Evolutionary conservation across 2,329 filamentous ascomycete genomes (phyloP).

Genomic region (Fusarium subtropicale): DNA sequence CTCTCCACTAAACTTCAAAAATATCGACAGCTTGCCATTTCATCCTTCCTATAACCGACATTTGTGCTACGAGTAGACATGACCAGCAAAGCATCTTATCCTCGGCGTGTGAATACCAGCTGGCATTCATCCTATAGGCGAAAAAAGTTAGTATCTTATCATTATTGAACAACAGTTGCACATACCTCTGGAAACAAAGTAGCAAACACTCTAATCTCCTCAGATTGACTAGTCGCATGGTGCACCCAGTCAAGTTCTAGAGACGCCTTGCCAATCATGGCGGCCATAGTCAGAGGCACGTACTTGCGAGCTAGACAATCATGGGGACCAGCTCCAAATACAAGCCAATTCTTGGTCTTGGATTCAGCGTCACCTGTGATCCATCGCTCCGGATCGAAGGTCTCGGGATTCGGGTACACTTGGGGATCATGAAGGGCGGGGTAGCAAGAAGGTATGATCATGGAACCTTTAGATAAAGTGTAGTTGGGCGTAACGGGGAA

Average conservation of each 20-base stretch:
- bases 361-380: slow-evolving; percentile 62
- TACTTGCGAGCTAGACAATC: slow-evolving; percentile 63
- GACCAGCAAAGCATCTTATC: not conserved
- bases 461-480: slow-evolving; percentile 61
- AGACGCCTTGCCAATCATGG: slow-evolving; percentile 64
- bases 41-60: not conserved
- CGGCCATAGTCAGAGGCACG: slow-evolving; percentile 62
- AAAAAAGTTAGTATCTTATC: not conserved
- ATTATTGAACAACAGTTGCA: not conserved
- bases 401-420: slow-evolving; percentile 59
- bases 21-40: not conserved
- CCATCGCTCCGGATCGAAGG: slow-evolving; percentile 64
- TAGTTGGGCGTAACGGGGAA: slow-evolving; percentile 62
- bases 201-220: slow-evolving; percentile 64
- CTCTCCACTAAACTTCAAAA: not conserved
- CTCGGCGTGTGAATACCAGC: slow-evolving; percentile 18
- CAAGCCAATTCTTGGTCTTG: slow-evolving; percentile 65
- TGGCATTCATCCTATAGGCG: slow-evolving; percentile 21
- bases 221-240: slow-evolving; percentile 59
- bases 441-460: slow-evolving; percentile 64
- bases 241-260: slow-evolving; percentile 64
- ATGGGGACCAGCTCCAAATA: slow-evolving; percentile 64
- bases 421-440: slow-evolving; percentile 63
- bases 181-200: slow-evolving; percentile 62
- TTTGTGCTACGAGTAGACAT: fast-evolving